These are phyloP conservation scores for Clathrus columnatus DNA, from an alignment of 768 basidiomycete species.

Conservation along the genomic window DNA sequence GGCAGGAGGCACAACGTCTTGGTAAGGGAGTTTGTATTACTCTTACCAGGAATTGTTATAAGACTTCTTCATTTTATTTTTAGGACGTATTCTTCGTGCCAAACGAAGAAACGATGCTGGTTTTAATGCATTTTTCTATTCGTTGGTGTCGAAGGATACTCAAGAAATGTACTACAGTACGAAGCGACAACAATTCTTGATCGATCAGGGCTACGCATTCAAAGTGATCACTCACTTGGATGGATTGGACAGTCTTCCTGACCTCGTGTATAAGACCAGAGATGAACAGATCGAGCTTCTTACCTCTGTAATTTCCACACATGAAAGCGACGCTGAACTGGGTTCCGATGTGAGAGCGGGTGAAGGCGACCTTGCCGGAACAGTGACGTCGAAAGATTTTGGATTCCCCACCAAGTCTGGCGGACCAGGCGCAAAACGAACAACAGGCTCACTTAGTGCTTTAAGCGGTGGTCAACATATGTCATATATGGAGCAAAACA, in stretches of 20 bases:
- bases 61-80: slow-evolving; percentile 11
- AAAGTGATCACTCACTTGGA: slow-evolving; percentile 98
- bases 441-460: slow-evolving; percentile 72
- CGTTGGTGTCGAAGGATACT: slow-evolving; percentile 96
- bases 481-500: slow-evolving; percentile 90
- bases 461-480: slow-evolving; percentile 86
- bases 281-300: slow-evolving; percentile 95
- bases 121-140: slow-evolving; percentile 99
- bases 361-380: slow-evolving; percentile 81
- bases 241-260: slow-evolving; percentile 75
- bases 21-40: slow-evolving; percentile 39
- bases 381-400: slow-evolving; percentile 81
- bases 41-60: neutral
- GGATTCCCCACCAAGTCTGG: slow-evolving; percentile 44
- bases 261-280: slow-evolving; percentile 84
- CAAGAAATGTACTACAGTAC: slow-evolving; percentile 99
- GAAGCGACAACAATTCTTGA: slow-evolving; percentile 96
- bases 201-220: slow-evolving; percentile 99
- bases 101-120: slow-evolving; percentile 98
- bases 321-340: slow-evolving; percentile 83
- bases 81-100: slow-evolving; percentile 91
- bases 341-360: slow-evolving; percentile 75
- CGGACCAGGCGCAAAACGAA: slow-evolving; percentile 65
- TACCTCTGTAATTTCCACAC: slow-evolving; percentile 84
- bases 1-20: slow-evolving; percentile 95